phyloP scores from a whole-genome alignment of 2,329 filamentous ascomycete genomes.

The Capronia americana region DNA sequence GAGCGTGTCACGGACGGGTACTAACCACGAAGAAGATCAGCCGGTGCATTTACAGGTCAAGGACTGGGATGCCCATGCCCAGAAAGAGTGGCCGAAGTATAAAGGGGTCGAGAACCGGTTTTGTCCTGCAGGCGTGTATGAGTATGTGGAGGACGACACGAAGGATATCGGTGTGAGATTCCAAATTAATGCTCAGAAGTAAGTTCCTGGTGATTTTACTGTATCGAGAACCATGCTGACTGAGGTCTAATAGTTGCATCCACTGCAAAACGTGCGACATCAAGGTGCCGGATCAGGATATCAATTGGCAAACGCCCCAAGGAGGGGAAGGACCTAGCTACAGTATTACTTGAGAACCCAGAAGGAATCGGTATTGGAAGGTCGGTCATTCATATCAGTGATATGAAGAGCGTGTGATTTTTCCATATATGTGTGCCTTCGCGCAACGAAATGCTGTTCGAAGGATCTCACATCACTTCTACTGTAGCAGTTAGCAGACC shows the following conservation, averaged over 20 bases:
- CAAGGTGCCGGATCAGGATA: constrained; percentile 95
- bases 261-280: constrained; percentile 99
- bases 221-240: neutral
- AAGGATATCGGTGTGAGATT: constrained; percentile 91
- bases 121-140: constrained; percentile 96
- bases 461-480: neutral
- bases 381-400: neutral
- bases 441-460: neutral
- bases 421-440: neutral
- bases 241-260: constrained; percentile 72
- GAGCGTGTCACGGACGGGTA: constrained; percentile 91
- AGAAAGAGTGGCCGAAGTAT: constrained; percentile 81
- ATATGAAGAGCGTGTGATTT: neutral
- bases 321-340: constrained; percentile 80
- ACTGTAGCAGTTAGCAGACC: neutral
- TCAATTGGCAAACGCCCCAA: constrained; percentile 95
- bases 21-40: constrained; percentile 98
- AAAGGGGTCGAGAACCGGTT: constrained; percentile 95
- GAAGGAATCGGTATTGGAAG: neutral
- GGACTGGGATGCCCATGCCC: constrained; percentile 91
- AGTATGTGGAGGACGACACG: constrained; percentile 90
- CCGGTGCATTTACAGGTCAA: constrained; percentile 93
- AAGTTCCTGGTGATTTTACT: constrained; percentile 53
- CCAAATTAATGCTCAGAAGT: constrained; percentile 98
- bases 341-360: constrained; percentile 58